A percentile compares a stretch with the other conserved stretches of the same genome.
Conservation (phyloP, 1,139 yeast genomes). For the Taphrina communis region DNA sequence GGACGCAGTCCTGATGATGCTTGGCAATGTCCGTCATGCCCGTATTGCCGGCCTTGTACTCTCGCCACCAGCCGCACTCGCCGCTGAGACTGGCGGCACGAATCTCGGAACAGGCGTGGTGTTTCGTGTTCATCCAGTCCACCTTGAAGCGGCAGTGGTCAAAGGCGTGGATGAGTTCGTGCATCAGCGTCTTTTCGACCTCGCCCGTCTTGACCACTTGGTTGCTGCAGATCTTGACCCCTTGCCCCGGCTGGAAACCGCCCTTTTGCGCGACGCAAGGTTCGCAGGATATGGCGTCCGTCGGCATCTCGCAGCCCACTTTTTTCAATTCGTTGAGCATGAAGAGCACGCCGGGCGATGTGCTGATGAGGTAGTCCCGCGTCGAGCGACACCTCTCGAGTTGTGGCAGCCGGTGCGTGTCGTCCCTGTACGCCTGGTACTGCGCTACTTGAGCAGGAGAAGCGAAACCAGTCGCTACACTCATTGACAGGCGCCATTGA, state of each 20-base stretch:
- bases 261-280: conserved; percentile 87
- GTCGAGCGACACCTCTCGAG: conserved; percentile 29
- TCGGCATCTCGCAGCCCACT: conserved; percentile 62
- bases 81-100: conserved; percentile 93
- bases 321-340: conserved; percentile 84
- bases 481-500: conserved; percentile 36
- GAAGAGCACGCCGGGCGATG: conserved; percentile 75
- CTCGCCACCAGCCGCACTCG: conserved; percentile 90
- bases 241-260: conserved; percentile 89
- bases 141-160: conserved; percentile 88
- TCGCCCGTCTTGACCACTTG: conserved; percentile 78
- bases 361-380: conserved; percentile 19
- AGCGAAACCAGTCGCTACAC: conserved; percentile 24
- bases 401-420: conserved; percentile 23
- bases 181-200: conserved; percentile 87
- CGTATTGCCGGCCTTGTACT: conserved; percentile 61
- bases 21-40: conserved; percentile 65
- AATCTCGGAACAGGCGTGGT: conserved; percentile 90
- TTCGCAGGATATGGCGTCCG: conserved; percentile 71
- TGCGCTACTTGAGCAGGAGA: conserved; percentile 19
- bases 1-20: conserved; percentile 90
- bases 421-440: conserved; percentile 38
- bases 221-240: conserved; percentile 86
- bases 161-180: conserved; percentile 91
- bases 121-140: conserved; percentile 79